Percentiles rank a stretch among this genome's conserved stretches.
Conservation (phyloP, 805 yeast genomes). For the Yarrowia sp. region DNA sequence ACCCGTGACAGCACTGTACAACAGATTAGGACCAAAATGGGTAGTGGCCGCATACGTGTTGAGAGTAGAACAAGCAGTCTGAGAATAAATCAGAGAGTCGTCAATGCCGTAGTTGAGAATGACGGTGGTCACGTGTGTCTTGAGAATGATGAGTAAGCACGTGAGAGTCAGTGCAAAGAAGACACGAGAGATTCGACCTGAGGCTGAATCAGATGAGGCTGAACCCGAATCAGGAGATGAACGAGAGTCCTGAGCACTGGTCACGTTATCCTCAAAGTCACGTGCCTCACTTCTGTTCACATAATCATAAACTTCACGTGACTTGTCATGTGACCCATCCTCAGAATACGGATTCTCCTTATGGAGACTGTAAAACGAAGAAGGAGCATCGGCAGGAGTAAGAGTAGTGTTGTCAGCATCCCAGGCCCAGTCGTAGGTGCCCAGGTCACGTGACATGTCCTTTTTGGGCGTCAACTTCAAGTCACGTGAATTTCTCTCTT, state of each 20-base stretch:
- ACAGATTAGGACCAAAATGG: conserved; percentile 6
- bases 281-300: too few relatives aligned
- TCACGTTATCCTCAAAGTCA: too few relatives aligned
- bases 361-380: neutral
- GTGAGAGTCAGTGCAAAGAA: neutral
- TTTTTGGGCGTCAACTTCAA: neutral
- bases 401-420: neutral
- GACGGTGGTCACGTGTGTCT: conserved; percentile 1
- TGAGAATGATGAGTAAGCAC: neutral
- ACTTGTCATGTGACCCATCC: neutral
- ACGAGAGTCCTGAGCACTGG: too few relatives aligned
- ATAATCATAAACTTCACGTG: neutral
- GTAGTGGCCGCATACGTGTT: conserved; percentile 14
- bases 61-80: conserved; percentile 10
- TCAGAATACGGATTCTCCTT: conserved; percentile 16
- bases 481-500: neutral
- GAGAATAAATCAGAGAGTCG: neutral
- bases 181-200: neutral
- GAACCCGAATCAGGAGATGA: too few relatives aligned
- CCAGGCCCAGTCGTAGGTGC: conserved; percentile 1
- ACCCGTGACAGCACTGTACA: neutral
- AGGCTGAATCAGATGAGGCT: neutral
- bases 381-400: neutral
- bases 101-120: conserved; percentile 4
- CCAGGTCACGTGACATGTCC: neutral